Percentiles rank a stretch among this genome's conserved stretches.
Conservation (phyloP, 2,329 filamentous ascomycete species). For the Albifimbria verrucaria region DNA sequence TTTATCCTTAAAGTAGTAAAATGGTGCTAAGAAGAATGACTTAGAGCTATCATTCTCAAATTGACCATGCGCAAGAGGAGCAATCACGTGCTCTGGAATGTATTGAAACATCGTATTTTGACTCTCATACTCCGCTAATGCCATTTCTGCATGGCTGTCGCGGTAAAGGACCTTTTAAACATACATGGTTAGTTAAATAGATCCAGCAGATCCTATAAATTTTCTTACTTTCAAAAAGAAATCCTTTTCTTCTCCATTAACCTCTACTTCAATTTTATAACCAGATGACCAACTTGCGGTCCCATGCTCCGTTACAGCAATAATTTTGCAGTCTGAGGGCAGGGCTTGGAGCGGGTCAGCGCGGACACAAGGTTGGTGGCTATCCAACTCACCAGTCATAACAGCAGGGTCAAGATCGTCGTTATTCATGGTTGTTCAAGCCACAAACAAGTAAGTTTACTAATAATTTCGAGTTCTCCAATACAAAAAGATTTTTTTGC, state of each 20-base stretch:
- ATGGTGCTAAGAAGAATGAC: neutral
- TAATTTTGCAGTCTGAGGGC: slow-evolving; percentile 4
- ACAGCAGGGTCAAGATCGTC: neutral
- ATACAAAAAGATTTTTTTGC: neutral
- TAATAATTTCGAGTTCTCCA: neutral
- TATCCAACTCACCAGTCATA: neutral
- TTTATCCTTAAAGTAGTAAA: neutral
- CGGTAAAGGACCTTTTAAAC: neutral
- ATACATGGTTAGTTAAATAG: neutral
- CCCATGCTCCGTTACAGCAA: slow-evolving; percentile 8
- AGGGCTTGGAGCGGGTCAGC: neutral
- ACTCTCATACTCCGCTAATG: slow-evolving; percentile 1
- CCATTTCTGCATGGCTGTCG: neutral
- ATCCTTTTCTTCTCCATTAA: slow-evolving; percentile 7
- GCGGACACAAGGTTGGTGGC: neutral
- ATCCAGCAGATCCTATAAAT: neutral
- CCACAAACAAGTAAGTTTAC: neutral
- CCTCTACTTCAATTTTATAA: slow-evolving; percentile 12
- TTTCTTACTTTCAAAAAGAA: slow-evolving; percentile 17
- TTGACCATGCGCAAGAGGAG: neutral
- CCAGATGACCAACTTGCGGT: slow-evolving; percentile 10
- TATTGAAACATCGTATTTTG: neutral
- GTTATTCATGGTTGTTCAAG: neutral
- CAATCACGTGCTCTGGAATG: neutral
- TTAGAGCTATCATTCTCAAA: neutral